phyloP scores from a whole-genome alignment of 2,329 filamentous ascomycete species.

The Talaromyces sp. region DNA sequence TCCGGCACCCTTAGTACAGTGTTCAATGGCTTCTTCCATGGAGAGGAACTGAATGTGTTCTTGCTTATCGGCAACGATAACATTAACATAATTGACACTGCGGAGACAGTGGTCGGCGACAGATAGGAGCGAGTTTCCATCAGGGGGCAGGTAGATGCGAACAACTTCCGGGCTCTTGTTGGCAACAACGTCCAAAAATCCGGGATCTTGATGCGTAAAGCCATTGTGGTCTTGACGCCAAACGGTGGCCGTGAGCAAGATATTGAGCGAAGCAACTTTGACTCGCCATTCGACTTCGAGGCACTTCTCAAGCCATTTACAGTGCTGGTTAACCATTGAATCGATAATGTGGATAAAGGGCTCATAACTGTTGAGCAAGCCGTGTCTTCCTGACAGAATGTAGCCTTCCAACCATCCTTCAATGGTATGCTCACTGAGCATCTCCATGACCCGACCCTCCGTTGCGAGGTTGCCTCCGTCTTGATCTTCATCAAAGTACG shows the following conservation, averaged over 20 bases:
- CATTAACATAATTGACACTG: conserved; percentile 76
- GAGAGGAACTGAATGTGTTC: conserved; percentile 72
- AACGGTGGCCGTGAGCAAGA: conserved; percentile 73
- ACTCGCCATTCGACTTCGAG: conserved; percentile 75
- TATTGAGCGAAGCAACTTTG: conserved; percentile 73
- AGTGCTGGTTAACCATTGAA: conserved; percentile 83
- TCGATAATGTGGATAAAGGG: conserved; percentile 81
- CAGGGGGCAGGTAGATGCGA: conserved; percentile 76
- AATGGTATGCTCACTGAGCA: conserved; percentile 76
- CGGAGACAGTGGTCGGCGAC: conserved; percentile 74
- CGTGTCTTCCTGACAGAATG: conserved; percentile 70
- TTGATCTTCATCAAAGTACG: conserved; percentile 72
- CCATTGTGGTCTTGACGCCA: conserved; percentile 84
- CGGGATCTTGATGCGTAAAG: conserved; percentile 78
- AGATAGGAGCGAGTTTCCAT: conserved; percentile 74
- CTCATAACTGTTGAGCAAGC: conserved; percentile 77
- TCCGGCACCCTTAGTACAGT: conserved; percentile 75
- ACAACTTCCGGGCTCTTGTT: conserved; percentile 80
- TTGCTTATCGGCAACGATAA: conserved; percentile 77
- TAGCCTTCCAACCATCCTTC: conserved; percentile 83
- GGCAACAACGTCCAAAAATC: conserved; percentile 74
- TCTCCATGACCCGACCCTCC: conserved; percentile 75
- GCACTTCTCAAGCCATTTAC: conserved; percentile 82
- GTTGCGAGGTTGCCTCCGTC: conserved; percentile 71
- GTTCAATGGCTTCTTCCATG: conserved; percentile 69